Conservation (phyloP, 2,329 filamentous ascomycete species). For the Zymoseptoria brevis region DNA sequence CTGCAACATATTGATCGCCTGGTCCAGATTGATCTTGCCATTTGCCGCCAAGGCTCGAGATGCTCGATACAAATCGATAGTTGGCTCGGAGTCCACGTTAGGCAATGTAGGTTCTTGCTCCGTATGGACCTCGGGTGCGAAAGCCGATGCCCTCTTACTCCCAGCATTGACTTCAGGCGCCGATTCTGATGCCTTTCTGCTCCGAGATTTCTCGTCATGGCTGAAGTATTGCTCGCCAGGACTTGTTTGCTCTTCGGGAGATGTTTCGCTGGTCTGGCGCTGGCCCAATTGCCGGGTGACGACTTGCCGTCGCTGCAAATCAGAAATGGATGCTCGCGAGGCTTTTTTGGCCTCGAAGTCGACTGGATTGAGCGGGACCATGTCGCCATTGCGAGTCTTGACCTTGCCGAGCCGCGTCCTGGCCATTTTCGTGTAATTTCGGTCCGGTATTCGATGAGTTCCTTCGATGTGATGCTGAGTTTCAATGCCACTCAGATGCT, state of each 20-base stretch:
- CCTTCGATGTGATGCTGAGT: background rate
- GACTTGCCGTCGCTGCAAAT: background rate
- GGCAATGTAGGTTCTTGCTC: background rate
- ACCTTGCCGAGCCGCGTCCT: background rate
- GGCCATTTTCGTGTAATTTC: background rate
- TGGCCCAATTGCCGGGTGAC: background rate
- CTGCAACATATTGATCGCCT: slow-evolving; percentile 39
- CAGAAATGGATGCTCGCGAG: background rate
- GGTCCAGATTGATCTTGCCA: slow-evolving; percentile 35
- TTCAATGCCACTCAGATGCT: background rate
- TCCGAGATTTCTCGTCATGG: background rate
- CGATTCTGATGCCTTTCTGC: background rate
- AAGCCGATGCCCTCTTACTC: too few species aligned
- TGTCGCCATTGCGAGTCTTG: background rate
- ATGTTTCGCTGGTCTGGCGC: background rate
- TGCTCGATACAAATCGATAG: background rate
- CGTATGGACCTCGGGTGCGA: background rate
- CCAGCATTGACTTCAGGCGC: too few species aligned
- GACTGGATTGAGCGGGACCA: background rate
- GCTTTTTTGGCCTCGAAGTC: background rate
- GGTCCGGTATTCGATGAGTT: too few species aligned
- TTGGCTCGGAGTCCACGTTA: background rate
- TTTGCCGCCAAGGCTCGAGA: slow-evolving; percentile 10
- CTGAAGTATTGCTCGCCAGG: background rate
- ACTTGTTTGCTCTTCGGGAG: background rate